These are phyloP conservation scores for Talaromyces borbonicus DNA, from an alignment of 495 filamentous ascomycete genomes.

Conservation along the genomic window DNA sequence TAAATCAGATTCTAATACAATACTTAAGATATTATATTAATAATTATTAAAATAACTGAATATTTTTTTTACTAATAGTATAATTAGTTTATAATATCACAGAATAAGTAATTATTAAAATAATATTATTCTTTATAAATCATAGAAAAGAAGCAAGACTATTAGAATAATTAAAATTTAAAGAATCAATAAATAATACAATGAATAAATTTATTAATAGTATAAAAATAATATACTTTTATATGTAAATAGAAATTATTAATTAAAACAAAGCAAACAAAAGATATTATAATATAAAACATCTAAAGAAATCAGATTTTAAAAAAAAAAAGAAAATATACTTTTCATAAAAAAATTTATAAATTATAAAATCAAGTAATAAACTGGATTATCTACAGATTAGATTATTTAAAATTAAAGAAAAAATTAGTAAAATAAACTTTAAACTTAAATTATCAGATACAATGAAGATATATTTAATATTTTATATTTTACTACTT, in stretches of 20 bases:
- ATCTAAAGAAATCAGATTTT: neutral
- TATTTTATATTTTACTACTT: too few relatives aligned
- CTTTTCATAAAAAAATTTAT: neutral
- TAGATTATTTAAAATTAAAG: neutral
- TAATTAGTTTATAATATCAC: conserved; percentile 8
- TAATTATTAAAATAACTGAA: too few relatives aligned
- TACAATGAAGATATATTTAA: too few relatives aligned
- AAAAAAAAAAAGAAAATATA: neutral
- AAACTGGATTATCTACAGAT: neutral
- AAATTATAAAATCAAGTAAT: too few relatives aligned
- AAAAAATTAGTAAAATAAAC: neutral
- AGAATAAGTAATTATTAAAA: neutral
- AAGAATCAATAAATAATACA: neutral
- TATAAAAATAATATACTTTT: neutral
- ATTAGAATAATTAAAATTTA: too few relatives aligned
- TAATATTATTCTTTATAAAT: conserved; percentile 14
- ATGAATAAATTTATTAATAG: neutral
- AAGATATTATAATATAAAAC: too few relatives aligned
- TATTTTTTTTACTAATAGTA: too few relatives aligned
- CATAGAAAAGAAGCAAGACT: conserved; percentile 4
- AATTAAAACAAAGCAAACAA: too few relatives aligned
- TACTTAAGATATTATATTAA: too few relatives aligned
- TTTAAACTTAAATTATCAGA: neutral
- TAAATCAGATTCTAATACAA: too few relatives aligned
- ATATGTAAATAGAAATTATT: too few relatives aligned